Evolutionary conservation across 108 stramenopile genomes (phyloP), one percentile per base, ranked within the genome.

Genomic region (Stephanodiscus triporus): DNA sequence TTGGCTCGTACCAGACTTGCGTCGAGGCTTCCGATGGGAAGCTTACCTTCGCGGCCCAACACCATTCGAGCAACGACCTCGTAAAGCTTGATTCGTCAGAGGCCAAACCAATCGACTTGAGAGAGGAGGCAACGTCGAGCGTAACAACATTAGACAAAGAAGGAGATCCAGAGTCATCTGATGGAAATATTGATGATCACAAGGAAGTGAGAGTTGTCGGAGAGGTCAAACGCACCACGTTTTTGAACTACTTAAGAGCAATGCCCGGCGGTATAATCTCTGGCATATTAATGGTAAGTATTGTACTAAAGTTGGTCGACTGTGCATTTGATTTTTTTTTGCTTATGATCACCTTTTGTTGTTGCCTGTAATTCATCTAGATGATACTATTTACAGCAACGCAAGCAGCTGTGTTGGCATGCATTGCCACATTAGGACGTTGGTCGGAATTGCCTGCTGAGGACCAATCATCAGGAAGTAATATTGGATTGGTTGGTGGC

Each of bases 131-230:
- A 32, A 9, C 13, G 29, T 47, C 27, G 23, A 60, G 30, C 19
- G 64, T 9, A 6, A 48, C 63, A 47, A 48, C 53, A 16, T 51
- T 20, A 6, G 27, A 68, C 22, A 43, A 56, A 37, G 47, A n/a
- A 8, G 22, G 27, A 37, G 65, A 67, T 34, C 13, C 42, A 23
- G 66, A 58, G 37, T 38, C 36, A 22, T 27, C 16, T 13, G 77
- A 63, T 34, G 63, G 49, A 53, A 73, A 53, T 27, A 5, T 38
- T 32, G 63, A 80, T 36, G 88, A 86, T 38, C 80, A 84, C 32
- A 88, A 91, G 42, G 97, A 98, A 81, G 67, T 55, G n/a, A 92
- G 86, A 8, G 58, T 60, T 6, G 78, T 81, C 32, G 97, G 97
- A 11, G 82, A 87, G 20, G 95, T 97, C 2, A 76, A 81, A 38